A percentile compares a stretch with the other conserved stretches of the same genome.
Evolutionary conservation across 345 rosid species (phyloP).

Genomic region (Syzygium aromaticum): DNA sequence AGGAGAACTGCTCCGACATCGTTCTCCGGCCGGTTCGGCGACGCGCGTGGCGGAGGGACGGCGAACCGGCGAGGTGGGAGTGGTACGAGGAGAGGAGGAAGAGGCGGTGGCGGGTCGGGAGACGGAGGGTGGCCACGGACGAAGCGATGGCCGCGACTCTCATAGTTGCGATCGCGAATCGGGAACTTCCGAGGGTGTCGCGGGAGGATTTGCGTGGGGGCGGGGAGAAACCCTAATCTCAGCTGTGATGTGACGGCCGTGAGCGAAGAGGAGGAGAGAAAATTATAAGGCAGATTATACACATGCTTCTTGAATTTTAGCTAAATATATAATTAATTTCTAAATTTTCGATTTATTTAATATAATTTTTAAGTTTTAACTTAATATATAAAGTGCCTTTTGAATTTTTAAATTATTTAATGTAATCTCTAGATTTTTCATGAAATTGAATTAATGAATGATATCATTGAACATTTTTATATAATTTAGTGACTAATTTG

Average conservation of each 20-base stretch:
- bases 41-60: neutral
- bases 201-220: neutral
- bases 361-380: no score
- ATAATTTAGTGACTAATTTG: neutral
- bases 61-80: slow-evolving; percentile 1
- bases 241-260: neutral
- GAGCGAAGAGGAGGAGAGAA: neutral
- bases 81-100: slow-evolving; percentile 7
- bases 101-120: slow-evolving; percentile 3
- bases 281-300: no score
- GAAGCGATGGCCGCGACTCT: slow-evolving; percentile 4
- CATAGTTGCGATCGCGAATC: neutral
- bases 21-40: slow-evolving; percentile 3
- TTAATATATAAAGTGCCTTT: rapidly evolving
- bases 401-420: neutral
- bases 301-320: rapidly evolving
- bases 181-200: neutral
- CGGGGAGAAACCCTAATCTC: neutral
- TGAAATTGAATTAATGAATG: neutral
- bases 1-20: neutral
- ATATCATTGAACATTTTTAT: rapidly evolving
- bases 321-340: rapidly evolving
- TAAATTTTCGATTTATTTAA: rapidly evolving
- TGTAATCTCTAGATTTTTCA: rapidly evolving
- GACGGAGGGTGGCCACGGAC: slow-evolving; percentile 8